Base-by-base conservation (phyloP, 768 basidiomycete species). In the Boletus eberwhitei region DNA sequence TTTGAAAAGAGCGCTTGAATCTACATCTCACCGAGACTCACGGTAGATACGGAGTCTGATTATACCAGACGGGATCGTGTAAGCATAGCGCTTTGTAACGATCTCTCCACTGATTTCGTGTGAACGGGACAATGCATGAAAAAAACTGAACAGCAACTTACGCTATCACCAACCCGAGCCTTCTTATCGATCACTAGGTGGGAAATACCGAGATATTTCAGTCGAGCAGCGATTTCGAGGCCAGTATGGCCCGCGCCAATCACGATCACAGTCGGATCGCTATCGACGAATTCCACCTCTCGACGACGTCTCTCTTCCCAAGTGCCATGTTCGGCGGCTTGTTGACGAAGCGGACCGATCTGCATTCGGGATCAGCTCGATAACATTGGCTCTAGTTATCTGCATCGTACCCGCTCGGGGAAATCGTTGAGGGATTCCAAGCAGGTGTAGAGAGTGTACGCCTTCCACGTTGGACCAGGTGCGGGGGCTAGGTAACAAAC, bases 171-270 rank as follows among this genome's bases (percentile, higher is more conserved):
- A 11, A 84, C 67, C 5, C 78, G 71, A 16, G 70, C 50, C 50
- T 81, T 77, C 60, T 73, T 74, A 58, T 88, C 87, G 14, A 87
- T 71, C n/a, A 86, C 67, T 11, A 92, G 70, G 1, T 77, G 71
- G 2, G 73, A 61, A 13, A 90, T 69, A 19, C 79, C 82, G 24
- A 88, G 71, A 39, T 74, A 74, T 61, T 84, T 84, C 51, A 91
- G 71, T n/a, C 86, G 75, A 2, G 86, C 85, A 0, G 87, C 86
- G 2, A 82, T 64, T 38, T 77, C 80, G 29, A 93, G 69, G 2
- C 88, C 90, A 57, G 78, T 79, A 52, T 89, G 88, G 0, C 86
- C 86, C 0, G 77, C 86, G 12, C 86, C 84, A 19, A 87, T 71
- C 22, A 88, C 72, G 29, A 89, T 65, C 11, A 86, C 88, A 2